These are phyloP conservation scores for Lentinula raphanica DNA, from an alignment of 768 basidiomycete species.

Conservation along the genomic window DNA sequence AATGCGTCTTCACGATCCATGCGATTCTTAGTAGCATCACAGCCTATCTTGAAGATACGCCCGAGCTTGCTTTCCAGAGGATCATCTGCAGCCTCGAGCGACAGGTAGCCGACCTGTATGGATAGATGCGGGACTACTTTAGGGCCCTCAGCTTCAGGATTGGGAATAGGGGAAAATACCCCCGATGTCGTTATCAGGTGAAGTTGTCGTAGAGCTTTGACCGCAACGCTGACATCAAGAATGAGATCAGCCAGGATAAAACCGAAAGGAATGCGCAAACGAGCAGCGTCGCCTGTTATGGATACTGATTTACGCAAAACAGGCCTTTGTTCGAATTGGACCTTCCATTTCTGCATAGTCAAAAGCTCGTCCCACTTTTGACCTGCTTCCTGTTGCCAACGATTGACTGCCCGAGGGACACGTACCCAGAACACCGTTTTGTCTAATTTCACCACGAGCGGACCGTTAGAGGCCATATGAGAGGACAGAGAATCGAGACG, in stretches of 20 bases:
- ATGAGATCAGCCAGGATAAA: conserved; percentile 75
- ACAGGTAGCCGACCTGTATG: conserved; percentile 55
- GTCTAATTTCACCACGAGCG: conserved; percentile 31
- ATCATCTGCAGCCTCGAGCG: conserved; percentile 79
- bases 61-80: conserved; percentile 75
- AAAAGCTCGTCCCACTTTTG: conserved; percentile 74
- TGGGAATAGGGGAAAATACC: conserved; percentile 47
- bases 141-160: conserved; percentile 65
- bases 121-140: conserved; percentile 64
- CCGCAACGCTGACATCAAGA: conserved; percentile 57
- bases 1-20: conserved; percentile 79
- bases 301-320: conserved; percentile 29
- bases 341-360: conserved; percentile 49
- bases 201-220: conserved; percentile 75
- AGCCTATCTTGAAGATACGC: conserved; percentile 68
- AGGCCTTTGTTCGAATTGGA: conserved; percentile 27
- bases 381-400: conserved; percentile 27
- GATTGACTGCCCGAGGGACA: conserved; percentile 32
- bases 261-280: conserved; percentile 74
- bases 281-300: conserved; percentile 57
- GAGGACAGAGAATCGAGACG: conserved; percentile 37
- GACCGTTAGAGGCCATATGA: conserved; percentile 17
- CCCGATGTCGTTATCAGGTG: conserved; percentile 47
- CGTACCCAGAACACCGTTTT: conserved; percentile 55
- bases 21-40: conserved; percentile 64